Conservation (phyloP, 2,329 filamentous ascomycete genomes). For the Karstenula rhodostoma region DNA sequence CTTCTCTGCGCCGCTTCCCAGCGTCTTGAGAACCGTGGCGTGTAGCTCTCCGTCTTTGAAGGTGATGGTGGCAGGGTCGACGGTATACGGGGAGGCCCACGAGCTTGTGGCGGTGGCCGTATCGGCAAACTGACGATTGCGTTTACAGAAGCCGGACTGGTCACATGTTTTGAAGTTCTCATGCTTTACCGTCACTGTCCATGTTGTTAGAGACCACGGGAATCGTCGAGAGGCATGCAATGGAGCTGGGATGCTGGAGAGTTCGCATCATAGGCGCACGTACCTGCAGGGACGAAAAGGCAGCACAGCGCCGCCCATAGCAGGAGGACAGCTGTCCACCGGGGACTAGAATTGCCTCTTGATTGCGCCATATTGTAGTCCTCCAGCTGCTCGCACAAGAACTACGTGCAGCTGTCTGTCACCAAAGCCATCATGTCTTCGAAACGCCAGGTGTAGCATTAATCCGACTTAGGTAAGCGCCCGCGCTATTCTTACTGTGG, state of each 20-base stretch:
- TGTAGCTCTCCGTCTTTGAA: slow-evolving; percentile 83
- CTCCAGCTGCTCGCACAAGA: slow-evolving; percentile 29
- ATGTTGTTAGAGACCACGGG: slow-evolving; percentile 16
- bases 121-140: slow-evolving; percentile 91
- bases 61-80: slow-evolving; percentile 74
- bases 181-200: slow-evolving; percentile 83
- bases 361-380: slow-evolving; percentile 31
- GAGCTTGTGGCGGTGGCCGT: slow-evolving; percentile 69
- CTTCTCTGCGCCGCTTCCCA: slow-evolving; percentile 70
- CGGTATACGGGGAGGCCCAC: slow-evolving; percentile 83
- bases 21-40: slow-evolving; percentile 81
- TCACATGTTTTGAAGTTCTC: slow-evolving; percentile 97
- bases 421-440: background rate
- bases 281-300: slow-evolving; percentile 49
- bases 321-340: slow-evolving; percentile 66
- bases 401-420: slow-evolving; percentile 20
- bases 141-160: slow-evolving; percentile 96
- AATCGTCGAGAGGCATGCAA: background rate
- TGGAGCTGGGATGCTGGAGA: slow-evolving; percentile 8
- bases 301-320: slow-evolving; percentile 44
- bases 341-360: slow-evolving; percentile 55
- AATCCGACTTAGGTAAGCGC: slow-evolving; percentile 10
- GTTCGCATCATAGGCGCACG: slow-evolving; percentile 26
- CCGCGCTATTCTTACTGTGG: background rate
- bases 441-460: slow-evolving; percentile 26